Evolutionary conservation across 2,329 filamentous ascomycete genomes (phyloP).

Genomic region (Scedosporium apiospermum): DNA sequence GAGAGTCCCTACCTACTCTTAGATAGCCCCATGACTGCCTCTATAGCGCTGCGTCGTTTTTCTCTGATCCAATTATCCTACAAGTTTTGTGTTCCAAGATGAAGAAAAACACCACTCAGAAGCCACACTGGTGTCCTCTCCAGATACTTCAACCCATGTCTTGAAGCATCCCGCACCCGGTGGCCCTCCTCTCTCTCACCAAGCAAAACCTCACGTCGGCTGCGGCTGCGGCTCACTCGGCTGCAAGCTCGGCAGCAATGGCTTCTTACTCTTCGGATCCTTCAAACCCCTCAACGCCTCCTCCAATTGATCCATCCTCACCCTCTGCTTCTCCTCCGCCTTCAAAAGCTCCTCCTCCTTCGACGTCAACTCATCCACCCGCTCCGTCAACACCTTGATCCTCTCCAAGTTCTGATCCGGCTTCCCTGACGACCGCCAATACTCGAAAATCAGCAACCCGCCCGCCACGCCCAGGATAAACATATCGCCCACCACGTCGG

Average conservation of each 20-base stretch:
- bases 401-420: conserved; percentile 47
- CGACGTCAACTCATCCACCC: conserved; percentile 38
- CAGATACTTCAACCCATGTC: not conserved
- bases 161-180: not conserved
- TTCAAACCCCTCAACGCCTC: conserved; percentile 39
- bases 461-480: conserved; percentile 54
- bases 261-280: conserved; percentile 48
- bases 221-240: not conserved
- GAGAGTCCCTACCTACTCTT: too few relatives aligned
- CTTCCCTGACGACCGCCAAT: conserved; percentile 48
- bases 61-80: not conserved
- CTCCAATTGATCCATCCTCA: conserved; percentile 43
- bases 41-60: too few relatives aligned
- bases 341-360: conserved; percentile 39
- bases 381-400: conserved; percentile 38
- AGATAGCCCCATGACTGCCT: too few relatives aligned
- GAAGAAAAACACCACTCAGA: not conserved
- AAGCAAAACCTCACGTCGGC: not conserved
- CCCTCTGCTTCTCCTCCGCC: conserved; percentile 32
- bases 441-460: conserved; percentile 51
- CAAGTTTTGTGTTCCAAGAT: not conserved
- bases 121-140: not conserved
- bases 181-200: not conserved
- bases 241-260: conserved; percentile 33
- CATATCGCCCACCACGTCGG: conserved; percentile 53